Base-by-base conservation (phyloP, 1,284 basidiomycete genomes). In the Xanthoconium separans region DNA sequence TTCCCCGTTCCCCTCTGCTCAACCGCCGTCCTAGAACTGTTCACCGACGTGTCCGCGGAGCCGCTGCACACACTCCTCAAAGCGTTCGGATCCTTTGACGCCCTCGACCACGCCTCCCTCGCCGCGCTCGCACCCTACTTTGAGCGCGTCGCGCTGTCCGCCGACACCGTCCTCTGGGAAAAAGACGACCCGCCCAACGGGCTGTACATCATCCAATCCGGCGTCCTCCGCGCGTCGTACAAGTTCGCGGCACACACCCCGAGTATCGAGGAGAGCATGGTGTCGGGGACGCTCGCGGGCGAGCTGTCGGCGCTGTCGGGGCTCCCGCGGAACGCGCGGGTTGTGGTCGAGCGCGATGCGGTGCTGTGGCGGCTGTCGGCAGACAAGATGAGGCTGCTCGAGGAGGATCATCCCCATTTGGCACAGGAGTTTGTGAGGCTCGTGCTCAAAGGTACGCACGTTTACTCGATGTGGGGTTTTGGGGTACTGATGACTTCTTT, bases 251-350 rank as follows among this genome's bases (percentile, higher is more conserved):
- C 86, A 49, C 82, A 88, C 59, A 75, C 80, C 8, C 79, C 81
- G 29, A 70, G 74, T 11, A 83, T 93, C 44, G 86, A 91, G 64
- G 91, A 93, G 73, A 91, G 88, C 6, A 97, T 96, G 94, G 91
- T 96, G 0, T 86, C 93, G 2, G 94, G 93, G 2, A 93, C 93
- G 0, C 75, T 96, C 6, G 92, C 94, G 3, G 95, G 95, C 2
- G 95, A 97, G 70, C 72, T 97, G 51, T 88, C 89, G 0, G 89
- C 88, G 36, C 73, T 98, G 24, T 85, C 91, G 9, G 84, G 84
- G 16, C 78, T 87, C 39, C 77, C 81, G 22, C 77, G 95, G 45
- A 97, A 96, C 67, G 88, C 93, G n/a, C 92, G 87, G 4, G 91
- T 91, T 24, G 76, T 87, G 0, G 92, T 89, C 2, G 95, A 96